phyloP scores from a whole-genome alignment of 2,329 filamentous ascomycete species.

The Neonectria punicea region DNA sequence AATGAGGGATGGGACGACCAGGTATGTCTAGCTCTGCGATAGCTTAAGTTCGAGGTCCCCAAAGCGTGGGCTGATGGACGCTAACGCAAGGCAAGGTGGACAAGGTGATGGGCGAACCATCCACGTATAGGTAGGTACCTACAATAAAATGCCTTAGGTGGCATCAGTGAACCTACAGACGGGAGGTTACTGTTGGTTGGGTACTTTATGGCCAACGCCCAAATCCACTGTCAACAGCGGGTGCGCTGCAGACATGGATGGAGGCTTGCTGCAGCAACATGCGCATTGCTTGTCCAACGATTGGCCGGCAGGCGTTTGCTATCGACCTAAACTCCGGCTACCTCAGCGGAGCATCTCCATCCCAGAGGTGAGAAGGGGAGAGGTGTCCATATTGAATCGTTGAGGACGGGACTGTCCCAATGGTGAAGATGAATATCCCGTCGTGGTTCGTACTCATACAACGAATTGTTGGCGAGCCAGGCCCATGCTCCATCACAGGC shows the following conservation, averaged over 20 bases:
- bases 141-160: conserved; percentile 24
- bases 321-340: conserved; percentile 1
- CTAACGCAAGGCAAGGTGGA: conserved; percentile 6
- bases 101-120: conserved; percentile 12
- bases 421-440: not conserved
- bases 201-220: not conserved
- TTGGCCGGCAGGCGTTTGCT: conserved; percentile 16
- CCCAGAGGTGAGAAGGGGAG: not conserved
- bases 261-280: conserved; percentile 20
- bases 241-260: conserved; percentile 14
- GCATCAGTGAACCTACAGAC: conserved; percentile 18
- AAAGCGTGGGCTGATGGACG: conserved; percentile 5
- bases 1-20: conserved; percentile 6
- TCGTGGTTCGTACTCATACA: not conserved
- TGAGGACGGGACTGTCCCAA: not conserved
- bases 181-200: not conserved
- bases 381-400: not conserved
- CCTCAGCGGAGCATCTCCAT: not conserved
- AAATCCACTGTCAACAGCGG: not conserved
- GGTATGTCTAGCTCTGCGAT: not conserved
- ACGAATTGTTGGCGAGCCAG: not conserved
- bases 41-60: not conserved
- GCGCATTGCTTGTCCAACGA: conserved; percentile 17
- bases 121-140: not conserved
- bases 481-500: not conserved